phyloP scores from a whole-genome alignment of 1,284 basidiomycete genomes.

The Trametes sp. region DNA sequence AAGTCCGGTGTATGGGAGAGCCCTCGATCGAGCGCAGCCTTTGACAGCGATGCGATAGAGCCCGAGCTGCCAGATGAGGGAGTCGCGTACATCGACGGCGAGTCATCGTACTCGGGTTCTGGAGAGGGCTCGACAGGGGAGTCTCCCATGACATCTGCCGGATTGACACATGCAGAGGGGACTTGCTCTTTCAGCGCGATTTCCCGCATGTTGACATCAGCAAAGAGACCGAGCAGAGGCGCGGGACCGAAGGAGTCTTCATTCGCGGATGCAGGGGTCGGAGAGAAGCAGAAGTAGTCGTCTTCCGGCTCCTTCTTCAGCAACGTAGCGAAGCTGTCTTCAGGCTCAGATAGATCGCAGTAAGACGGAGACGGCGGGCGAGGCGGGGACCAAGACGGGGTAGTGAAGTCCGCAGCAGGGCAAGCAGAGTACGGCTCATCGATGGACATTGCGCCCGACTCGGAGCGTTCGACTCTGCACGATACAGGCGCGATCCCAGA shows the following conservation, averaged over 20 bases:
- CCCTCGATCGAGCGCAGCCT: neutral
- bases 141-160: constrained; percentile 51
- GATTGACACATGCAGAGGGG: constrained; percentile 50
- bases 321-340: constrained; percentile 3
- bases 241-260: constrained; percentile 11
- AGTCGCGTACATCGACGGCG: neutral
- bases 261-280: constrained; percentile 7
- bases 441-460: neutral
- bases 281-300: constrained; percentile 22
- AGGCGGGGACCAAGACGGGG: constrained; percentile 13
- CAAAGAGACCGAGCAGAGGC: constrained; percentile 46
- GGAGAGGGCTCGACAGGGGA: constrained; percentile 16
- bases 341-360: constrained; percentile 21
- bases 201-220: constrained; percentile 54
- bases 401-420: constrained; percentile 22
- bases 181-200: constrained; percentile 34
- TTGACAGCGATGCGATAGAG: neutral
- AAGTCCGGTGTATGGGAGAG: constrained; percentile 15
- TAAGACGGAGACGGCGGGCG: constrained; percentile 22
- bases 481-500: neutral
- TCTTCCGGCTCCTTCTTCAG: constrained; percentile 8
- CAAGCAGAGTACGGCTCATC: constrained; percentile 22
- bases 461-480: neutral
- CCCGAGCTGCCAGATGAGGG: neutral
- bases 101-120: constrained; percentile 5